Conservation (phyloP, 306 rosid species). For the Lagenaria siceraria region DNA sequence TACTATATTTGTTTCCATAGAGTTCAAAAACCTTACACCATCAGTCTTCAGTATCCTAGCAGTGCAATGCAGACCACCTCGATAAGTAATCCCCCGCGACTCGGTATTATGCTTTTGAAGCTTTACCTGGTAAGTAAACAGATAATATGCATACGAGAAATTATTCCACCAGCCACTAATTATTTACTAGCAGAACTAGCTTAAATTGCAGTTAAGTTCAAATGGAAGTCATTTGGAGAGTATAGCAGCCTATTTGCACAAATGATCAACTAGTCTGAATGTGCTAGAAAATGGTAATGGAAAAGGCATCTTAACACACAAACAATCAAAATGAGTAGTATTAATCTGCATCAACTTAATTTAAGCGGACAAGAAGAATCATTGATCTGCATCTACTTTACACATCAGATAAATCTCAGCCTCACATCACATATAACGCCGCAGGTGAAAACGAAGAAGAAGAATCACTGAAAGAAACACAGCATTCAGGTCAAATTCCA, state of each 20-base stretch:
- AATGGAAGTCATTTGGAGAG: neutral
- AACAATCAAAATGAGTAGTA: neutral
- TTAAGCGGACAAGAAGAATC: neutral
- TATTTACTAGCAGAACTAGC: neutral
- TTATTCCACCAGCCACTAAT: neutral
- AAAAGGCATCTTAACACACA: neutral
- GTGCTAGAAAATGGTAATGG: neutral
- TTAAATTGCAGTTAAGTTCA: neutral
- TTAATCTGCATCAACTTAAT: neutral
- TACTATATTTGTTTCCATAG: neutral
- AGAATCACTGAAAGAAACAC: neutral
- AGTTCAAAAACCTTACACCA: constrained; percentile 55
- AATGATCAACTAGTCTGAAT: neutral
- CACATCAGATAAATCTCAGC: neutral
- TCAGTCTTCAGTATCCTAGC: constrained; percentile 78
- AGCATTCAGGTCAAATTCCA: neutral
- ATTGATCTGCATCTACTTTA: neutral
- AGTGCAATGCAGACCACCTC: constrained; percentile 67
- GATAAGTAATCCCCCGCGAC: constrained; percentile 53
- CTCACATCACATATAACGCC: neutral
- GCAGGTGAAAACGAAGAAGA: neutral
- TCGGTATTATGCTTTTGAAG: constrained; percentile 79
- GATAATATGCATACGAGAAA: constrained; percentile 1
- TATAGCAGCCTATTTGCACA: neutral
- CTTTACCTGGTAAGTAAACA: constrained; percentile 44